phyloP scores from a whole-genome alignment of 306 rosid genomes.

The Mimosa bimucronata region DNA sequence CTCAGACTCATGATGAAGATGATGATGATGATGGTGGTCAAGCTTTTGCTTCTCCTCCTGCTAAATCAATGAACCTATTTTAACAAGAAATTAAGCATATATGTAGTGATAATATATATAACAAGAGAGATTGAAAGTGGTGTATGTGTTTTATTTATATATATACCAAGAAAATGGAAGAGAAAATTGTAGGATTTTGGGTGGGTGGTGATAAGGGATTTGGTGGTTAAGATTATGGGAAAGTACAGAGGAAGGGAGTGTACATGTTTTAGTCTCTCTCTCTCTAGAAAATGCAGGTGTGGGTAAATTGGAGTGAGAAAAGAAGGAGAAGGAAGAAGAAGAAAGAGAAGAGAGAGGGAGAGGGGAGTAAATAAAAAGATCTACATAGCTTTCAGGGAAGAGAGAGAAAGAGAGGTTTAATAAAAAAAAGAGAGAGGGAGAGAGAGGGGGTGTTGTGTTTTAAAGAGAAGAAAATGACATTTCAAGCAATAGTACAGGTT shows the following conservation, averaged over 20 bases:
- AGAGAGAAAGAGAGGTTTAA: neutral
- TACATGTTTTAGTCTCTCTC: slow-evolving; percentile 8
- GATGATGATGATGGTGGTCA: neutral
- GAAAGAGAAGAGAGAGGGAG: slow-evolving; percentile 16
- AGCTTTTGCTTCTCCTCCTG: slow-evolving; percentile 43
- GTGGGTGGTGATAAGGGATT: slow-evolving; percentile 41
- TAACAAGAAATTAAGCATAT: neutral
- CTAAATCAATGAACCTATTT: slow-evolving; percentile 33
- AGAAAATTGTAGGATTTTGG: slow-evolving; percentile 36
- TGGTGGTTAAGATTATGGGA: slow-evolving; percentile 34
- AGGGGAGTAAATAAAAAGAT: slow-evolving; percentile 59
- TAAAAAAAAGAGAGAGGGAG: slow-evolving; percentile 36
- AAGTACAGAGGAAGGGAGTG: neutral
- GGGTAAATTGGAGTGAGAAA: slow-evolving; percentile 19
- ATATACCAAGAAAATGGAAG: neutral
- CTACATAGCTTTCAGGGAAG: slow-evolving; percentile 77
- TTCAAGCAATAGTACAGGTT: slow-evolving; percentile 70
- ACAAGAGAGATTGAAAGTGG: neutral
- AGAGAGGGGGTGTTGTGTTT: slow-evolving; percentile 41
- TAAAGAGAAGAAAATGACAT: slow-evolving; percentile 80
- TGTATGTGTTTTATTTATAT: slow-evolving; percentile 19
- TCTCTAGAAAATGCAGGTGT: slow-evolving; percentile 5
- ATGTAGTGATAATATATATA: neutral
- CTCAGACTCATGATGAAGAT: slow-evolving; percentile 42
- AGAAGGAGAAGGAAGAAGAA: neutral